Percentiles rank a stretch among this genome's conserved stretches.
Evolutionary conservation across 495 filamentous ascomycete species (phyloP).

Genomic region (Penicillium psychrofluorescens): DNA sequence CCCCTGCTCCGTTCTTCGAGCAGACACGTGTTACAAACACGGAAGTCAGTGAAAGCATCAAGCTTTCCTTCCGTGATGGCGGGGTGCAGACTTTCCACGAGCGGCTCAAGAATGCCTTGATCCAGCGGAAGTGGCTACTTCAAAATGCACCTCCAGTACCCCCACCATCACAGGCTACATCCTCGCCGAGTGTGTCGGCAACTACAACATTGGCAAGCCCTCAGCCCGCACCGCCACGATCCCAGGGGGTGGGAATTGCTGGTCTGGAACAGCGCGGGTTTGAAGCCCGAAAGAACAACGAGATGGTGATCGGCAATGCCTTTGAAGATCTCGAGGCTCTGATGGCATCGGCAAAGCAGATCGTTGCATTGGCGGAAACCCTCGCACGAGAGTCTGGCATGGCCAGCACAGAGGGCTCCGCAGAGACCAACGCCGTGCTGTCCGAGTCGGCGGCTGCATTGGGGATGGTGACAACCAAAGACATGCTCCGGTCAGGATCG

Average conservation of each 20-base stretch:
- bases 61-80: slow-evolving; percentile 83
- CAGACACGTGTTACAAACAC: slow-evolving; percentile 32
- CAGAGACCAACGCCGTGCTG: slow-evolving; percentile 65
- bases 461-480: slow-evolving; percentile 86
- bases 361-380: slow-evolving; percentile 85
- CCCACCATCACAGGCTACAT: slow-evolving; percentile 37
- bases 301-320: slow-evolving; percentile 83
- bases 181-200: slow-evolving; percentile 11
- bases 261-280: slow-evolving; percentile 79
- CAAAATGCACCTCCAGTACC: slow-evolving; percentile 90
- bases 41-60: slow-evolving; percentile 68
- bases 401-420: slow-evolving; percentile 45
- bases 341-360: slow-evolving; percentile 94
- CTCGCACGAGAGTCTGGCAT: slow-evolving; percentile 66
- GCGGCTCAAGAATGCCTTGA: slow-evolving; percentile 74
- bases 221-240: slow-evolving; percentile 30
- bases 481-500: slow-evolving; percentile 63
- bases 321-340: slow-evolving; percentile 96
- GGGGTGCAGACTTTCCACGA: slow-evolving; percentile 90
- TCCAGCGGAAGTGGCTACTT: slow-evolving; percentile 94
- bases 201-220: slow-evolving; percentile 11
- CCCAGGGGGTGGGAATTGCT: slow-evolving; percentile 78
- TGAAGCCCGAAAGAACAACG: slow-evolving; percentile 82
- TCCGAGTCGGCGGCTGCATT: slow-evolving; percentile 79
- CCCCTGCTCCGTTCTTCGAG: slow-evolving; percentile 63